These are phyloP conservation scores for Sclerotinia spermophila DNA, from an alignment of 2,329 filamentous ascomycete species.

Conservation along the genomic window DNA sequence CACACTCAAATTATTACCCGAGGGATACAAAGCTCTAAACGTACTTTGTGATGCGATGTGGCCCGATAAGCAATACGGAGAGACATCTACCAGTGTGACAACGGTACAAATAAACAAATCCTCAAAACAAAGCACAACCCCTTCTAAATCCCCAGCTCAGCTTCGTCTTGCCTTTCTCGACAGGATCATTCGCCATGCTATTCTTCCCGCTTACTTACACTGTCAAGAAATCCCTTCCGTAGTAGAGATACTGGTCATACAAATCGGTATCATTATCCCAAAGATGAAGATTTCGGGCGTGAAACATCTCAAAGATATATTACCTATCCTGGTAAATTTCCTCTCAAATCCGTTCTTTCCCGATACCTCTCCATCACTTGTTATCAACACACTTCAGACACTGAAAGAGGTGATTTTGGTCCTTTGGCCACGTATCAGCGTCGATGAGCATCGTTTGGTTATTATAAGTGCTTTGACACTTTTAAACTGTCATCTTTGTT, in stretches of 20 bases:
- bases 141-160: conserved; percentile 2
- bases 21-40: conserved; percentile 65
- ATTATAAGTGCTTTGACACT: conserved; percentile 58
- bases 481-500: background rate
- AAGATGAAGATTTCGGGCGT: conserved; percentile 59
- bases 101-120: background rate
- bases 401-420: conserved; percentile 57
- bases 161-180: conserved; percentile 46
- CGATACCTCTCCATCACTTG: conserved; percentile 47
- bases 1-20: conserved; percentile 58
- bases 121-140: background rate
- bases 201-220: conserved; percentile 55
- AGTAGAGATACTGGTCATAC: conserved; percentile 51
- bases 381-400: conserved; percentile 47
- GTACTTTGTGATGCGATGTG: conserved; percentile 44
- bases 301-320: conserved; percentile 63
- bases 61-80: conserved; percentile 15
- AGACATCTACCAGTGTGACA: conserved; percentile 18
- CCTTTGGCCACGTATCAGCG: conserved; percentile 64
- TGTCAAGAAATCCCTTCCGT: conserved; percentile 56
- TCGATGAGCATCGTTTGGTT: conserved; percentile 54
- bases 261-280: conserved; percentile 48
- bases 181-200: conserved; percentile 52
- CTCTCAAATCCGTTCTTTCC: conserved; percentile 67
- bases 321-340: conserved; percentile 48